Evolutionary conservation across 306 rosid genomes (phyloP).

Genomic region (Prunus persica): DNA sequence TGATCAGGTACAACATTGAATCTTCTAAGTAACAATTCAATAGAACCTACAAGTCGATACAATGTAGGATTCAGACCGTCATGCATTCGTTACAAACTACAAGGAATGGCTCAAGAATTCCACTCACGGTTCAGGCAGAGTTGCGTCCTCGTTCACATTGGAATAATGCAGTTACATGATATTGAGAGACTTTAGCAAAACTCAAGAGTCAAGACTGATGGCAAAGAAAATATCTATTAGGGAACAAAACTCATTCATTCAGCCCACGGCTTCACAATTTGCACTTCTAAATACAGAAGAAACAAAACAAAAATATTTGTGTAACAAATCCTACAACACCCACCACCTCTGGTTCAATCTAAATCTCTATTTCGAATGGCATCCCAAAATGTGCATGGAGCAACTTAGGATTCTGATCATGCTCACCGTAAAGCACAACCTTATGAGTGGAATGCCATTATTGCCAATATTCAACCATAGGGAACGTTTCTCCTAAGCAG

Average conservation of each 20-base stretch:
- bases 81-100: background rate
- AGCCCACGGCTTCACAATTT: slow-evolving; percentile 4
- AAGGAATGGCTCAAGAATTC: background rate
- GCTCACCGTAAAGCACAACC: slow-evolving; percentile 3
- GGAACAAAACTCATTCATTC: slow-evolving; percentile 13
- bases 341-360: background rate
- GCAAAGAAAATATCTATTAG: background rate
- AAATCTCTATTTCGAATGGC: slow-evolving; percentile 13
- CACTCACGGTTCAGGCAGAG: background rate
- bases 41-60: background rate
- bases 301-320: background rate
- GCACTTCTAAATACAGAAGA: slow-evolving; percentile 14
- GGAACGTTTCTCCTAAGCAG: slow-evolving; percentile 37
- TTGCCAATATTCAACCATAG: background rate
- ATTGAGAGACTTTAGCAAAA: background rate
- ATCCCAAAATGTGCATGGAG: slow-evolving; percentile 21
- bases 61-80: background rate
- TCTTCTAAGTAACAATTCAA: background rate
- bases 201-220: background rate
- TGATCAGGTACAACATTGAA: background rate
- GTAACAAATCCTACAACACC: slow-evolving; percentile 1
- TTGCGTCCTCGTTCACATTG: background rate
- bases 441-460: slow-evolving; percentile 18
- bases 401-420: slow-evolving; percentile 8
- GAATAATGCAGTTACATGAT: background rate